Percentiles rank a stretch among this genome's conserved stretches.
These are phyloP conservation scores for Boletellus emodensis DNA, from an alignment of 768 basidiomycete species.

Conservation along the genomic window DNA sequence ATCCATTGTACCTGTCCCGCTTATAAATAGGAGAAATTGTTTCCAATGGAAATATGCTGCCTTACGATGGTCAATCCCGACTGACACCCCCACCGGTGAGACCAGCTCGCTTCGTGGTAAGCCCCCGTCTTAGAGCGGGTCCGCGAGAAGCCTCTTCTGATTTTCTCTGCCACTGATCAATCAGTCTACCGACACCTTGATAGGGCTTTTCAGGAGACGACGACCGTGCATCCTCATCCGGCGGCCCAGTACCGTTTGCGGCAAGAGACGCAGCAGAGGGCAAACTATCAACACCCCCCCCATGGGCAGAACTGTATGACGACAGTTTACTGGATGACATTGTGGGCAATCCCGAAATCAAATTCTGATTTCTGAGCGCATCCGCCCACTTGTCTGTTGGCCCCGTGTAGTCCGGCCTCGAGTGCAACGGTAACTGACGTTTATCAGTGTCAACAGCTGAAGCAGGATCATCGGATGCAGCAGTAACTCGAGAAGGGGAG, in stretches of 20 bases:
- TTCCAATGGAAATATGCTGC: slow-evolving; percentile 6
- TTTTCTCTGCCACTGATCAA: slow-evolving; percentile 86
- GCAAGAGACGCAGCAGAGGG: slow-evolving; percentile 9
- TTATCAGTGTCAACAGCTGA: slow-evolving; percentile 18
- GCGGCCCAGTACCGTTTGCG: slow-evolving; percentile 9
- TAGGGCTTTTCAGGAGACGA: slow-evolving; percentile 76
- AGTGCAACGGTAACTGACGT: slow-evolving; percentile 10
- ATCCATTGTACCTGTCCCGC: neutral
- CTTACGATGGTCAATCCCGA: slow-evolving; percentile 20
- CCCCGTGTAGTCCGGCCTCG: slow-evolving; percentile 15
- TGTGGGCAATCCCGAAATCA: slow-evolving; percentile 21
- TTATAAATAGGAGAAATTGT: slow-evolving; percentile 10
- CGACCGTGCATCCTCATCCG: slow-evolving; percentile 38
- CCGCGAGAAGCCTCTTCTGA: slow-evolving; percentile 49
- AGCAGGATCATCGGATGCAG: slow-evolving; percentile 9
- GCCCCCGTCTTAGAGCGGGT: slow-evolving; percentile 36
- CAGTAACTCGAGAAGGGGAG: slow-evolving; percentile 19
- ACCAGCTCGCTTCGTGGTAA: slow-evolving; percentile 40
- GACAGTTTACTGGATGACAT: slow-evolving; percentile 20
- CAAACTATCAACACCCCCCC: slow-evolving; percentile 25
- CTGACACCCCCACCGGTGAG: slow-evolving; percentile 20
- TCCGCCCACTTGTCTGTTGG: slow-evolving; percentile 18
- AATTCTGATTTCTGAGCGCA: slow-evolving; percentile 11
- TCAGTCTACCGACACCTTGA: slow-evolving; percentile 78
- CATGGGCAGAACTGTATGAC: slow-evolving; percentile 13